These are phyloP conservation scores for Solanum peruvianum DNA, from an alignment of 257 asterid species.

Conservation along the genomic window DNA sequence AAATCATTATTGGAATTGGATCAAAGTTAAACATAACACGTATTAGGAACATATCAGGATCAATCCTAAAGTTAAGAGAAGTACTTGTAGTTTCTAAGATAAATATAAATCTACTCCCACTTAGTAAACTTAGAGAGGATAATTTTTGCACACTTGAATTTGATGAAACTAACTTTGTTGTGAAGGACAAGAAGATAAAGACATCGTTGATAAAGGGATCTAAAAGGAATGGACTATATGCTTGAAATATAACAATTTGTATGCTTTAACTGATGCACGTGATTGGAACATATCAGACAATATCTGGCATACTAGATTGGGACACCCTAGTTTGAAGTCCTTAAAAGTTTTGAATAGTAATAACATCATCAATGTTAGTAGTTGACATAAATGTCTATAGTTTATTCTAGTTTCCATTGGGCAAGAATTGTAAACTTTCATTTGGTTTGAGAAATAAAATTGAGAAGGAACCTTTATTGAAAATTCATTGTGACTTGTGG, in stretches of 20 bases:
- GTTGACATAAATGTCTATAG: neutral
- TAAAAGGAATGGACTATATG: neutral
- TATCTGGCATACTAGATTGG: neutral
- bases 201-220: neutral
- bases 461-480: too few relatives aligned
- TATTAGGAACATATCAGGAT: neutral
- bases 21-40: neutral
- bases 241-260: neutral
- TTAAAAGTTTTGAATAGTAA: neutral
- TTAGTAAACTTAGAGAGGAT: neutral
- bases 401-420: neutral
- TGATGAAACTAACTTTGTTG: neutral
- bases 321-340: neutral
- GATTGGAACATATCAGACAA: neutral
- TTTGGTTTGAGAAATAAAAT: neutral
- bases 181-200: neutral
- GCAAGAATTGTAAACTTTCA: neutral
- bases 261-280: neutral
- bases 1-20: neutral
- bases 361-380: neutral
- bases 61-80: neutral
- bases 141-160: neutral
- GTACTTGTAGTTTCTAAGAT: neutral
- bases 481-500: neutral
- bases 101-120: neutral